Evolutionary conservation across 441 rosid genomes (phyloP).

Genomic region (Brassica hybrid): DNA sequence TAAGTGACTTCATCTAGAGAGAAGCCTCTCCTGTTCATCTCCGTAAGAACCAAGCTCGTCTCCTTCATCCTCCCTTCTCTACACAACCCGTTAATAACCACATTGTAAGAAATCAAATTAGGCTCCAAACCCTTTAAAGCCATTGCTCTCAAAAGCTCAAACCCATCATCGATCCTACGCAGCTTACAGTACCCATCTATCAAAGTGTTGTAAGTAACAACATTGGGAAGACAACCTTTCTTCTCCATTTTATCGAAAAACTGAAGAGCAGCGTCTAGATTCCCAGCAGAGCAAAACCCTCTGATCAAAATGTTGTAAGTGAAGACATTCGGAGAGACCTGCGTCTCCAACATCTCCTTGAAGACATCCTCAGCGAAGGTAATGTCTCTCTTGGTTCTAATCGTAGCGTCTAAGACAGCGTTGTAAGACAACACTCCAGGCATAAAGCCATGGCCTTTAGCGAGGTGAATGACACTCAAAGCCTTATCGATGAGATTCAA

Average conservation of each 20-base stretch:
- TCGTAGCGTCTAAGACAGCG: slow-evolving; percentile 73
- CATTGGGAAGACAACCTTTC: slow-evolving; percentile 73
- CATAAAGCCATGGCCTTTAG: slow-evolving; percentile 75
- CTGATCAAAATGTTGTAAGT: slow-evolving; percentile 83
- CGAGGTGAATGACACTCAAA: slow-evolving; percentile 57
- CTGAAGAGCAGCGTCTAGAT: slow-evolving; percentile 65
- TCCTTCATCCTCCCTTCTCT: slow-evolving; percentile 81
- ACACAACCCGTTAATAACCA: slow-evolving; percentile 76
- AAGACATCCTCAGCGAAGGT: slow-evolving; percentile 61
- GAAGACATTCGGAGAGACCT: slow-evolving; percentile 76
- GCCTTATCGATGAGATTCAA: slow-evolving; percentile 70
- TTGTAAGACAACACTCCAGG: slow-evolving; percentile 89
- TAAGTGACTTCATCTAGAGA: slow-evolving; percentile 77
- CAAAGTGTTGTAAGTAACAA: slow-evolving; percentile 79
- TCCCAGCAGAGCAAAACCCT: slow-evolving; percentile 71
- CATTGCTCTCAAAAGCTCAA: slow-evolving; percentile 64
- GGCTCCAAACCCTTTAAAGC: slow-evolving; percentile 67
- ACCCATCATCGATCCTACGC: slow-evolving; percentile 64
- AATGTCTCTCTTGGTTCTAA: slow-evolving; percentile 60
- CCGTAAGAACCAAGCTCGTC: slow-evolving; percentile 54
- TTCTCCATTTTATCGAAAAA: slow-evolving; percentile 67
- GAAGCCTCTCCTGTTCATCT: slow-evolving; percentile 67
- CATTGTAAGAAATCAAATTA: slow-evolving; percentile 78
- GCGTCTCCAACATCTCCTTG: slow-evolving; percentile 57
- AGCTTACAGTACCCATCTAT: slow-evolving; percentile 72